Evolutionary conservation across 1,284 basidiomycete genomes (phyloP), one percentile per base, ranked within the genome.

Genomic region (Peniophora sp.): DNA sequence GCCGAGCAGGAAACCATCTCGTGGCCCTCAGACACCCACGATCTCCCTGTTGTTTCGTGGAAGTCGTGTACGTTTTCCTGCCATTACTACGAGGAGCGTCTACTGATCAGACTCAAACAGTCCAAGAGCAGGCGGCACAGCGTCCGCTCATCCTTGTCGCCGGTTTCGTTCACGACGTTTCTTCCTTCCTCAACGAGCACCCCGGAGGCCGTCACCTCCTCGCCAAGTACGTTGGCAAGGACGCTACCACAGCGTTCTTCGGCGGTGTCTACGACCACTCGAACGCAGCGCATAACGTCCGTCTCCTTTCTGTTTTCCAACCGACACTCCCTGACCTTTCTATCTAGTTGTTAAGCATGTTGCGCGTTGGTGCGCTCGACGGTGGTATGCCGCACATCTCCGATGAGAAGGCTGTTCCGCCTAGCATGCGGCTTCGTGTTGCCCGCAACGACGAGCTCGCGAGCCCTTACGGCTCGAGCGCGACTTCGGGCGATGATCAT

Each of bases 201-300:
- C 93, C 93, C 16, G 93, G 89, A 56, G 86, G 86, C n/a, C 74
- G 75, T 5, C 81, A 84, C 61, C 66, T 86, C 19, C 72, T 89
- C 59, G 75, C 76, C 58, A 79, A 81, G 61, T 75, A 78, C 57
- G 79, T 88, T 57, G 86, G 86, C 53, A 81, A 78, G 61, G 92
- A 96, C 61, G 92, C 89, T 2, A 92, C 92, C 0, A 88, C 89
- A 0, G 92, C 92, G 2, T 96, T 97, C 78, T 94, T 93, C 62
- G 93, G 93, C 53, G 93, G 92, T 60, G 88, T 94, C 1, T 94
- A 95, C 64, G 90, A 95, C 57, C 92, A 96, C 65, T 93, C 89
- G 22, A 94, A 95, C 63, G 92, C 90, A 38, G 92, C 92, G 2
- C 89, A 92, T 69, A 89, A 89, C 59, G 84, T 87, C 63, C 47